phyloP scores from a whole-genome alignment of 148 eudicot genomes.

The Vaccinium macrocarpon region DNA sequence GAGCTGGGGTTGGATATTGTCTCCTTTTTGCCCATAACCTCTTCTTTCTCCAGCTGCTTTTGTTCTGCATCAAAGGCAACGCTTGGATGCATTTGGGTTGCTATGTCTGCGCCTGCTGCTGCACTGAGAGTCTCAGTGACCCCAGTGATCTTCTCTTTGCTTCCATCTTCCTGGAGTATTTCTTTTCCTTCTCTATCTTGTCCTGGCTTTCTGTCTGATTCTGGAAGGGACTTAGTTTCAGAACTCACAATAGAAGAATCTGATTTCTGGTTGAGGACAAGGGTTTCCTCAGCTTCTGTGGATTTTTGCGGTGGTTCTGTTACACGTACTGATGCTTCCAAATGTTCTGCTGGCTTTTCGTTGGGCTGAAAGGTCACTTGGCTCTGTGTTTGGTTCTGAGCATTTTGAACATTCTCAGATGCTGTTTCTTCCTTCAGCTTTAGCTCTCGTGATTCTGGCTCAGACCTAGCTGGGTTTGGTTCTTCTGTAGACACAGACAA shows the following conservation, averaged over 20 bases:
- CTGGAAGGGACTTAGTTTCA: constrained; percentile 2
- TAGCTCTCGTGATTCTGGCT: constrained; percentile 7
- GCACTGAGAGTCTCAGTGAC: constrained; percentile 5
- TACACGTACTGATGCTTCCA: constrained; percentile 12
- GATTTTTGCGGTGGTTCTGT: background rate
- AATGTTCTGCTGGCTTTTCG: background rate
- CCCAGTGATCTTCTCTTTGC: constrained; percentile 7
- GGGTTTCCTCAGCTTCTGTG: background rate
- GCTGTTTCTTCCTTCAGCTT: background rate
- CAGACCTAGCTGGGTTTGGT: constrained; percentile 2
- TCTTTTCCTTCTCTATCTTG: constrained; percentile 10
- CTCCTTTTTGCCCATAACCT: background rate
- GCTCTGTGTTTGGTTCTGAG: background rate
- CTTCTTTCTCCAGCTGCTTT: constrained; percentile 17
- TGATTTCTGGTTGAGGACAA: constrained; percentile 1
- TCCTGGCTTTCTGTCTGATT: background rate
- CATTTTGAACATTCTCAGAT: background rate
- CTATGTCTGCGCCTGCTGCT: background rate
- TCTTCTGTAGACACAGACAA: constrained; percentile 5
- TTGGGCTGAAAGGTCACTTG: constrained; percentile 11
- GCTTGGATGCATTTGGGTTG: background rate
- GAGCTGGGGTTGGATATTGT: constrained; percentile 6
- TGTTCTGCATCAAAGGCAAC: constrained; percentile 16
- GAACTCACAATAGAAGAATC: constrained; percentile 5
- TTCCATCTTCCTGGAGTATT: constrained; percentile 5